These are phyloP conservation scores for Hymenoscyphus fraxineus DNA, from an alignment of 2,329 filamentous ascomycete species.

Conservation along the genomic window DNA sequence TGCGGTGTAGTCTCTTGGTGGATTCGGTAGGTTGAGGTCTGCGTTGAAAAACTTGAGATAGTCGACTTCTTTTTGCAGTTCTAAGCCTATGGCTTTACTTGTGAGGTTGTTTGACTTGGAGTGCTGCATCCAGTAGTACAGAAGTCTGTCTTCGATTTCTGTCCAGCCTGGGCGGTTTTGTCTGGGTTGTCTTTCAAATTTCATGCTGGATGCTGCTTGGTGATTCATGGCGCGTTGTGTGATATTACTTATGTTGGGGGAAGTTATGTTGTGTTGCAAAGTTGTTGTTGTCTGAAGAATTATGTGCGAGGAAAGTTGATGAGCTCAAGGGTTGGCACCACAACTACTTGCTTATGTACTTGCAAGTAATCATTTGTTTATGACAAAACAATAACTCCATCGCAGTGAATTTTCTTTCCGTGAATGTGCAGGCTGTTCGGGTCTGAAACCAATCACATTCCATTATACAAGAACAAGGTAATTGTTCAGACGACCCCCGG, in stretches of 20 bases:
- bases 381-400: background rate
- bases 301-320: too few relatives aligned
- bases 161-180: background rate
- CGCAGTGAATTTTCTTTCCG: background rate
- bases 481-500: background rate
- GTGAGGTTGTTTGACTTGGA: background rate
- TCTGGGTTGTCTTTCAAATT: background rate
- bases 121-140: background rate
- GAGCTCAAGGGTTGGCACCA: too few relatives aligned
- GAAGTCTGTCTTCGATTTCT: background rate
- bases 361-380: background rate
- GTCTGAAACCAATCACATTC: background rate
- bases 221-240: background rate
- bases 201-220: background rate
- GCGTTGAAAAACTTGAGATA: background rate
- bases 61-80: background rate
- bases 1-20: background rate
- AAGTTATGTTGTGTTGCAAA: background rate
- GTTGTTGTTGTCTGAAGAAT: background rate
- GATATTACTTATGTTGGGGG: background rate
- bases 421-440: background rate
- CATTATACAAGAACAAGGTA: background rate
- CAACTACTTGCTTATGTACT: too few relatives aligned
- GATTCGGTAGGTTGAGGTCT: background rate
- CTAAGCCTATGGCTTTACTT: background rate